Evolutionary conservation across 257 asterid genomes (phyloP), one percentile per base, ranked within the genome.

Genomic region (Solanum virginianum): DNA sequence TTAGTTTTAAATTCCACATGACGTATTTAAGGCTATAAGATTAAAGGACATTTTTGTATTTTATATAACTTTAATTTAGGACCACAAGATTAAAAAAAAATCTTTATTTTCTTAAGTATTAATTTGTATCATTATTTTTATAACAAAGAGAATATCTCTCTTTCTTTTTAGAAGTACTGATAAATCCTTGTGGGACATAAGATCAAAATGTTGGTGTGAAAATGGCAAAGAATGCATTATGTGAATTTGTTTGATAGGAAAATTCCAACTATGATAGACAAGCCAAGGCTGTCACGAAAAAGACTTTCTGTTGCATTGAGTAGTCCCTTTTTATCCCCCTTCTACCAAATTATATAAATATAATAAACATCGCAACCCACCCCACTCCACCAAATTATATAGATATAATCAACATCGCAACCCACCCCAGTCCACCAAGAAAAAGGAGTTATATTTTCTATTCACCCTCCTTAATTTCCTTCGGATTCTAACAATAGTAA

Each of bases 241-340:
- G 63, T 77, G 45, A 26, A 71, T 87, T 89, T 93, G 92, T 89
- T 89, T 87, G 93, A 86, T 83, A 81, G 85, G 92, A 83, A 80
- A 85, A 80, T 53, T 87, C 87, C 89, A 87, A 88, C 83, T 45
- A 66, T 81, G 86, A 80, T 85, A 80, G 83, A 80, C 72, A 69
- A 47, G 39, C 54, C 56, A 69, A 84, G 89, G 92, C 91, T 91
- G 94, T 88, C 91, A 85, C 85, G 97, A 92, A 89, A 93, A 80
- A 59, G 97, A 92, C 94, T 89, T 85, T 86, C 90, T 80, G 45
- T 74, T 89, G 82, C 85, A 39, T 39, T 86, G 63, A 81, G 39
- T 85, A 41, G 84, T 65, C 88, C 65, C 86, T 63, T 84, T 84
- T 89, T 70, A 59, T 87, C 75, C 55, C 43, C 45, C 63, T 70